Evolutionary conservation across 169 alveolate species (phyloP).

Genomic region (Plasmodium fragile): DNA sequence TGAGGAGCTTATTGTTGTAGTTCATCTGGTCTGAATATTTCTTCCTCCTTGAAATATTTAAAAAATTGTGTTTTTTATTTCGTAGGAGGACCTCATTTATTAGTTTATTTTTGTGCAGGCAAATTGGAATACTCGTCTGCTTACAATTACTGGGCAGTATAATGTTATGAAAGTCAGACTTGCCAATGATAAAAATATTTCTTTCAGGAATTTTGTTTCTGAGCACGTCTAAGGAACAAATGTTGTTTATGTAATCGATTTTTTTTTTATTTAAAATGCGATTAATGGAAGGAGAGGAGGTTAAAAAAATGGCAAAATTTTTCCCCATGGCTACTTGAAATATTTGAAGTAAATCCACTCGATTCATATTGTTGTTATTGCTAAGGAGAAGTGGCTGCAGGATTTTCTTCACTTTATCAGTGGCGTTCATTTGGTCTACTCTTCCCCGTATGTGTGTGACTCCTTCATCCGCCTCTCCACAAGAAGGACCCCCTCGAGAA

Average conservation of each 20-base stretch:
- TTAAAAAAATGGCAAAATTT: slow-evolving; percentile 33
- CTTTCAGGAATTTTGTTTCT: slow-evolving; percentile 52
- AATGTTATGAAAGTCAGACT: slow-evolving; percentile 18
- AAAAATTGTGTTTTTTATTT: slow-evolving; percentile 52
- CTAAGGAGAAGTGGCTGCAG: slow-evolving; percentile 33
- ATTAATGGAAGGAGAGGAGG: slow-evolving; percentile 61
- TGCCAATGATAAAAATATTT: slow-evolving; percentile 51
- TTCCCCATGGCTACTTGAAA: slow-evolving; percentile 57
- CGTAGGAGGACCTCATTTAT: slow-evolving; percentile 23
- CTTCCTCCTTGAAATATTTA: slow-evolving; percentile 30
- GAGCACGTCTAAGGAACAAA: slow-evolving; percentile 42
- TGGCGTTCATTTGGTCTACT: too few species aligned
- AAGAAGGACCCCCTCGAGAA: background rate
- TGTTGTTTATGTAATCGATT: slow-evolving; percentile 49
- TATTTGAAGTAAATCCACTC: slow-evolving; percentile 26
- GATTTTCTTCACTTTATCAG: background rate
- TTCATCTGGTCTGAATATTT: slow-evolving; percentile 54
- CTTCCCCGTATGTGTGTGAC: too few species aligned
- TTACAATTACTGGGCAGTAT: slow-evolving; percentile 35
- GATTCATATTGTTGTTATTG: background rate
- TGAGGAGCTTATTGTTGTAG: slow-evolving; percentile 18
- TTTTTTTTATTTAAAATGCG: slow-evolving; percentile 60
- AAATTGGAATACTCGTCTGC: slow-evolving; percentile 20
- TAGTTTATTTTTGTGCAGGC: slow-evolving; percentile 41
- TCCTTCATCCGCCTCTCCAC: background rate